Base-by-base conservation (phyloP, 2,329 filamentous ascomycete genomes). In the Epichloe gansuensis region DNA sequence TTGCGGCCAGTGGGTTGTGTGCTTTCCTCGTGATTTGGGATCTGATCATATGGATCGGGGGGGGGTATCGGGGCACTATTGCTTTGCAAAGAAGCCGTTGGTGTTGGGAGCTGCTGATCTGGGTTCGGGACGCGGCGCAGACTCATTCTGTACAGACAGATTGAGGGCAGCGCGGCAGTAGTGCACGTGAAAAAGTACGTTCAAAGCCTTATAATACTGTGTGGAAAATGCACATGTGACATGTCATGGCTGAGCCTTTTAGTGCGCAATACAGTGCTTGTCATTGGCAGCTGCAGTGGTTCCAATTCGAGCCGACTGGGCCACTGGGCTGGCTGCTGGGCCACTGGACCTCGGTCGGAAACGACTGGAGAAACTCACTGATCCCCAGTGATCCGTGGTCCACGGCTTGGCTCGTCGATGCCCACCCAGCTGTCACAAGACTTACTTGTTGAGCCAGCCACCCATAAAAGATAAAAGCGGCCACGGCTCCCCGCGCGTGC, bases 1-100 rank as follows among this genome's bases (percentile, higher is more conserved):
- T 86, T 65, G 84, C 82, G n/a, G 85, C 85, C 4, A 82, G 84
- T 53, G 82, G 85, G 1, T 68, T 93, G 48, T 89, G 87, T 66
- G 74, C 81, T 27, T 85, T 86, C 63, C 70, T 93, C 58, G 75
- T 93, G 36, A 68, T 86, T 23, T 91, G 86, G 85, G 87, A 93
- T 72, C 68, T 90, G 59, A 70, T 91, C 39, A 74, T 81, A 64
- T 76, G n/a, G 50, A 60, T 21, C 38, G 25, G 15, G 15, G 17
- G n/a, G n/a, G n/a, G n/a, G n/a, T n/a, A 15, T 23, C 11, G 13
- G n/a, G 17, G 21, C 17, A 17, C 17, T 23, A n/a, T 38, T 9
- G 45, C 11, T 35, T 25, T n/a, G 21, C 17, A 21, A 31, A 15
- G 21, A 31, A 38, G n/a, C 5, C n/a, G 35, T 31, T 17, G 31